Evolutionary conservation across 2,329 filamentous ascomycete genomes (phyloP).

Genomic region (Calonectria hawksworthii): DNA sequence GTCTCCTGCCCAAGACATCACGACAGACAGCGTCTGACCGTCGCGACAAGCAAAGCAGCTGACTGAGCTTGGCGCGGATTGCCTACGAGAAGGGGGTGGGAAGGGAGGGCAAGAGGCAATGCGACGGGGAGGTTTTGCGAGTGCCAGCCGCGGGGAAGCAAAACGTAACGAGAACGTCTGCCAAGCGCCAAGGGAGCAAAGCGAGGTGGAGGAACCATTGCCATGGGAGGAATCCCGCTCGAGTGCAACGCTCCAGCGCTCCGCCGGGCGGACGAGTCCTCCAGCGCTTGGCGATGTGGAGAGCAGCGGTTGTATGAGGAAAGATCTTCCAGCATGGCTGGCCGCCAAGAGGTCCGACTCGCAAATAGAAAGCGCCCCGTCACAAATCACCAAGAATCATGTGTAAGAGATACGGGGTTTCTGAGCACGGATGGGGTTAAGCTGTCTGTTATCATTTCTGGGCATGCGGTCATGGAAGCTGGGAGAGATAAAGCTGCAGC

Average conservation of each 20-base stretch:
- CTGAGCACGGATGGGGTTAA: slow-evolving; percentile 3
- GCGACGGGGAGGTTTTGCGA: neutral
- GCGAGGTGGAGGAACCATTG: slow-evolving; percentile 7
- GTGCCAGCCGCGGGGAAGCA: slow-evolving; percentile 16
- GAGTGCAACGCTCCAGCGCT: neutral
- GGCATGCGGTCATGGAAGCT: neutral
- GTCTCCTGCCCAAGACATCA: slow-evolving; percentile 4
- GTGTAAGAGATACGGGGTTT: neutral
- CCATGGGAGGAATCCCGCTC: neutral
- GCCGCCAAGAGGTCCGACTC: neutral
- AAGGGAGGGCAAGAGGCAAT: neutral
- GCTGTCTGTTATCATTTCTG: neutral
- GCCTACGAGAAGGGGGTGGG: neutral
- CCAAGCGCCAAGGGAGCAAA: slow-evolving; percentile 36
- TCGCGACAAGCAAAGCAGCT: neutral
- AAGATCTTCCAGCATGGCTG: slow-evolving; percentile 2
- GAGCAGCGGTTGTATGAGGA: neutral
- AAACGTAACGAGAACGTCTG: neutral
- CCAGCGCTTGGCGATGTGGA: slow-evolving; percentile 6
- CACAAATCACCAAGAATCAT: neutral
- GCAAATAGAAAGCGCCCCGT: neutral
- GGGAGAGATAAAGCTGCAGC: slow-evolving; percentile 1
- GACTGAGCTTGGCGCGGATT: neutral
- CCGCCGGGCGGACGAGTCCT: slow-evolving; percentile 5
- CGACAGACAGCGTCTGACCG: neutral